Conservation (phyloP, 495 filamentous ascomycete genomes). For the Rhypophila decipiens region DNA sequence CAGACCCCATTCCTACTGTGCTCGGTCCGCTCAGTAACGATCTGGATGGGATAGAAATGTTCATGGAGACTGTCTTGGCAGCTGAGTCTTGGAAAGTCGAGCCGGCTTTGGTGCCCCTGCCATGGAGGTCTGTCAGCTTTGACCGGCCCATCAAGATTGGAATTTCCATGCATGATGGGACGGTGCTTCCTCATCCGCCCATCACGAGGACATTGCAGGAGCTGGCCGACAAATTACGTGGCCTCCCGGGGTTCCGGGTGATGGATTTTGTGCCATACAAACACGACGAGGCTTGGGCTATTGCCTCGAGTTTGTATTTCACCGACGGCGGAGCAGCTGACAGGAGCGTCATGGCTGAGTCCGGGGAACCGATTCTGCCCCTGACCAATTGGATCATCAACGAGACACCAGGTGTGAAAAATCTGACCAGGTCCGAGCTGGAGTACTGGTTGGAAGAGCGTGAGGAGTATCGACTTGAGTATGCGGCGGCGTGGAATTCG, state of each 20-base stretch:
- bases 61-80: constrained; percentile 23
- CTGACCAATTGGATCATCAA: constrained; percentile 28
- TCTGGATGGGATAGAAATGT: constrained; percentile 25
- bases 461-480: too few species aligned
- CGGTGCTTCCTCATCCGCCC: constrained; percentile 50
- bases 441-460: too few species aligned
- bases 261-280: too few species aligned
- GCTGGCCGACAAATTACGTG: constrained; percentile 33
- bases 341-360: constrained; percentile 31
- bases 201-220: constrained; percentile 28
- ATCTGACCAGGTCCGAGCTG: too few species aligned
- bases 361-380: constrained; percentile 38
- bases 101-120: constrained; percentile 23
- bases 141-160: constrained; percentile 39
- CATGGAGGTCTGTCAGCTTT: constrained; percentile 17
- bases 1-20: constrained; percentile 28
- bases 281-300: too few species aligned
- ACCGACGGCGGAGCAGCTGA: constrained; percentile 33
- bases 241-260: constrained; percentile 29
- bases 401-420: too few species aligned
- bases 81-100: constrained; percentile 22
- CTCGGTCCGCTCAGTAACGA: constrained; percentile 21
- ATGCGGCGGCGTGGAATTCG: too few species aligned
- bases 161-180: constrained; percentile 47
- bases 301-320: too few species aligned